Base-by-base conservation (phyloP, 768 basidiomycete species). In the Amanita polypyramis region DNA sequence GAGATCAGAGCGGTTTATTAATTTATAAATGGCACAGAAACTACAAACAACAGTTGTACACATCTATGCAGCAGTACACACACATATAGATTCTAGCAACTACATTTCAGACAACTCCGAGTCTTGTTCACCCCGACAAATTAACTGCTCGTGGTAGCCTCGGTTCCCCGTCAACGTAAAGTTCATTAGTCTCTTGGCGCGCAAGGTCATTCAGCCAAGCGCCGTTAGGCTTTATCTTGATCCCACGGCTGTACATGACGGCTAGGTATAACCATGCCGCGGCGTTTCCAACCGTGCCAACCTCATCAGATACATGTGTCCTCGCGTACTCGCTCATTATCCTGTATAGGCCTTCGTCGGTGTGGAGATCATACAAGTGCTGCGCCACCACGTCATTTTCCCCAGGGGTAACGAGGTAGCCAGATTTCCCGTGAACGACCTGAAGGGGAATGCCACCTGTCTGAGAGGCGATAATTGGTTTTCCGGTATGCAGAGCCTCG, bases 371-470 rank as follows among this genome's bases (percentile, higher is more conserved):
- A 62, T 70, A 84, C 48, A 95, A 72, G 59, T 90, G 73, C 55
- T 75, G 67, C 30, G 91, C 87, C 40, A 94, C 89, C 5, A 78
- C 66, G 4, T 70, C 70, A 54, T 85, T 84, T 60, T 94, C 86
- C 23, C 84, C 83, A 8, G 80, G 75, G 14, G 80, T 77, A 53
- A 83, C 85, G 55, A 96, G 70, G 73, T 75, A 93, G 43, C 94
- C 94, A 53, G 85, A 89, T 65, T 89, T 82, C 46, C 90, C 92
- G 54, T 96, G 68, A 55, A 79, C 78, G 54, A 96, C 77, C 61
- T 97, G 94, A 40, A 96, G 79, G 35, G 94, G 94, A 59, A 97
- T 95, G 55, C 93, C 93, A 50, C 94, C 94, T 3, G 94, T 94
- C 49, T 73, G 73, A 44, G 74, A 82, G 6, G 88, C 88, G 57